Evolutionary conservation across 2,329 filamentous ascomycete genomes (phyloP).

Genomic region (Microsporum ferrugineum): DNA sequence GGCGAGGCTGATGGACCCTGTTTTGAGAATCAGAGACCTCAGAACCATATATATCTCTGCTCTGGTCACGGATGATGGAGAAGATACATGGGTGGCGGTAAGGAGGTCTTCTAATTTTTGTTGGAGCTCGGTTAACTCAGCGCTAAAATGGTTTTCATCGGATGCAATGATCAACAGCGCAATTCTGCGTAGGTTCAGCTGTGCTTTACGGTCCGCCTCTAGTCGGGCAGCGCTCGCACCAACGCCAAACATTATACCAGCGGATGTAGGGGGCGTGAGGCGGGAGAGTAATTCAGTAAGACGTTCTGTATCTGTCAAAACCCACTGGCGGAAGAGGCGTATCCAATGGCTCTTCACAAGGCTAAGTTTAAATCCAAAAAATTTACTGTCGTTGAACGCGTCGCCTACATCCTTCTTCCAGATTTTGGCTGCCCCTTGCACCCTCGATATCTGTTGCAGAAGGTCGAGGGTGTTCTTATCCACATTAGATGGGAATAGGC

Average conservation of each 20-base stretch:
- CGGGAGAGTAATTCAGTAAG: slow-evolving; percentile 69
- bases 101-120: slow-evolving; percentile 83
- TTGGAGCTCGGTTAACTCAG: slow-evolving; percentile 60
- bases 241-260: slow-evolving; percentile 96
- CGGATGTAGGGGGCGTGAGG: slow-evolving; percentile 74
- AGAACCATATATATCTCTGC: slow-evolving; percentile 85
- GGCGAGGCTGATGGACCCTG: slow-evolving; percentile 65
- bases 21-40: slow-evolving; percentile 68
- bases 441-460: slow-evolving; percentile 62
- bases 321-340: slow-evolving; percentile 72
- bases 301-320: slow-evolving; percentile 73
- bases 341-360: slow-evolving; percentile 69
- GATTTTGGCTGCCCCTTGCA: slow-evolving; percentile 69
- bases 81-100: slow-evolving; percentile 71
- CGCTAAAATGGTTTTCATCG: slow-evolving; percentile 65
- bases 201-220: slow-evolving; percentile 89
- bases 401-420: slow-evolving; percentile 92
- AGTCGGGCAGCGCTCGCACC: slow-evolving; percentile 84
- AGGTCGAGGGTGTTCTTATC: slow-evolving; percentile 59
- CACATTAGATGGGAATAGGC: slow-evolving; percentile 76
- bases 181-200: slow-evolving; percentile 75
- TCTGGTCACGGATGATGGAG: slow-evolving; percentile 78
- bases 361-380: slow-evolving; percentile 60
- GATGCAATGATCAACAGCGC: slow-evolving; percentile 68
- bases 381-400: slow-evolving; percentile 78